Conservation (phyloP, 2,329 filamentous ascomycete genomes). For the Penicillium sp. region DNA sequence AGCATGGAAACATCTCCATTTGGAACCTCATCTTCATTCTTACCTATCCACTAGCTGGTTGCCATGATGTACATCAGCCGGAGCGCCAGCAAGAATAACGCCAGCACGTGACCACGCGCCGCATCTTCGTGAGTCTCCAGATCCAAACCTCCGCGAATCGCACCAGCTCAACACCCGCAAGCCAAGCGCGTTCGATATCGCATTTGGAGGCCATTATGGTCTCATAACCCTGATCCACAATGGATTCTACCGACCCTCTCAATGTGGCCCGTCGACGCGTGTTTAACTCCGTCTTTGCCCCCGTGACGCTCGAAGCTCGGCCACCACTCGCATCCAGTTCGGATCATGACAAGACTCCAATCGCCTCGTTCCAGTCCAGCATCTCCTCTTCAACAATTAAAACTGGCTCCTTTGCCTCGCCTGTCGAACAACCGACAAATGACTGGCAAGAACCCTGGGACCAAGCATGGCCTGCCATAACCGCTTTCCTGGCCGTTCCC, state of each 20-base stretch:
- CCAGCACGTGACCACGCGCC: conserved; percentile 12
- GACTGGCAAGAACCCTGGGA: conserved; percentile 34
- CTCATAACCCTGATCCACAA: conserved; percentile 17
- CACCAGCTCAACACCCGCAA: not conserved
- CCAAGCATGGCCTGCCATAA: conserved; percentile 43
- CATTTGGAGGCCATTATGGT: conserved; percentile 15
- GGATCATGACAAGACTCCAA: conserved; percentile 15
- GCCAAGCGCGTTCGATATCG: not conserved
- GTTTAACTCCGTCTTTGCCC: conserved; percentile 45
- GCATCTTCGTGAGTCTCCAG: not conserved
- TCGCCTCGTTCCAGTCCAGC: conserved; percentile 18
- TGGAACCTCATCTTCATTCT: too few species aligned
- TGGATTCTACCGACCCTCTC: conserved; percentile 27
- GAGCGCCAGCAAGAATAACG: not conserved
- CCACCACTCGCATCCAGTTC: conserved; percentile 29
- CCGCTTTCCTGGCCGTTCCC: conserved; percentile 40
- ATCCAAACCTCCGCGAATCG: not conserved
- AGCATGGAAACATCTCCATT: too few species aligned
- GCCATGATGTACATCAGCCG: not conserved
- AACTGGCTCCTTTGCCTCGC: conserved; percentile 17
- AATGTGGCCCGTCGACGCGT: conserved; percentile 39
- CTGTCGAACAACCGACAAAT: conserved; percentile 10
- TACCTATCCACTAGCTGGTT: too few species aligned
- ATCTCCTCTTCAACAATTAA: conserved; percentile 17
- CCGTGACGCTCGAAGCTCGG: conserved; percentile 36